Evolutionary conservation across 305 asterid genomes (phyloP).

Genomic region (Lippia alba): DNA sequence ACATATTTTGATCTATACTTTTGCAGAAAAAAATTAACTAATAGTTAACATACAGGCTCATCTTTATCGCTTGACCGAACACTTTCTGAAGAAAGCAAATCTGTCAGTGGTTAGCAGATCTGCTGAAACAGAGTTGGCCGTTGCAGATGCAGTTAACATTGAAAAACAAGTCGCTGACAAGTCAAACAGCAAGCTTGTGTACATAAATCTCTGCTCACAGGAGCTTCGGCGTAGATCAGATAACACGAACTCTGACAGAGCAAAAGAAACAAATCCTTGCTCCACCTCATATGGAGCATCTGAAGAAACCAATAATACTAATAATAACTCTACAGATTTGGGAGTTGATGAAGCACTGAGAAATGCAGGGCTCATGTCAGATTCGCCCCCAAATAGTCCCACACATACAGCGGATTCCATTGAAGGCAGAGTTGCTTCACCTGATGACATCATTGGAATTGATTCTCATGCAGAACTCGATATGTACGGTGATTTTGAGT

Average conservation of each 20-base stretch:
- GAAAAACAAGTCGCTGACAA: constrained; percentile 84
- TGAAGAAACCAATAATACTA: constrained; percentile 40
- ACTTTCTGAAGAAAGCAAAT: constrained; percentile 80
- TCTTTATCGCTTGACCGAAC: constrained; percentile 91
- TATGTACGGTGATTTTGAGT: constrained; percentile 95
- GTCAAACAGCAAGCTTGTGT: constrained; percentile 93
- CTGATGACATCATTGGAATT: constrained; percentile 72
- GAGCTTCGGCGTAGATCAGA: constrained; percentile 77
- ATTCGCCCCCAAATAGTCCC: constrained; percentile 96
- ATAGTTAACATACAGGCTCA: constrained; percentile 66
- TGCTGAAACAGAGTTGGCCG: constrained; percentile 96
- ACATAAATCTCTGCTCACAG: constrained; percentile 88
- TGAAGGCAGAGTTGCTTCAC: constrained; percentile 45
- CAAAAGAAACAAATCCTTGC: constrained; percentile 48
- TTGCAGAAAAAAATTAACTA: constrained; percentile 25
- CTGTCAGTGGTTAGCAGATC: constrained; percentile 53
- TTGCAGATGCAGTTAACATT: constrained; percentile 92
- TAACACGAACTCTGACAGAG: constrained; percentile 37
- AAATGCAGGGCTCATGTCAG: constrained; percentile 86
- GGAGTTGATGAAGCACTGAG: constrained; percentile 78
- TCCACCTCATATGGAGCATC: constrained; percentile 49
- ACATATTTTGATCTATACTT: neutral
- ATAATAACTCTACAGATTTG: constrained; percentile 46
- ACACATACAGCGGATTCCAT: constrained; percentile 43
- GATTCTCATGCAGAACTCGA: constrained; percentile 82